Conservation (phyloP, 2,329 filamentous ascomycete species). For the Aspergillus chevalieri region DNA sequence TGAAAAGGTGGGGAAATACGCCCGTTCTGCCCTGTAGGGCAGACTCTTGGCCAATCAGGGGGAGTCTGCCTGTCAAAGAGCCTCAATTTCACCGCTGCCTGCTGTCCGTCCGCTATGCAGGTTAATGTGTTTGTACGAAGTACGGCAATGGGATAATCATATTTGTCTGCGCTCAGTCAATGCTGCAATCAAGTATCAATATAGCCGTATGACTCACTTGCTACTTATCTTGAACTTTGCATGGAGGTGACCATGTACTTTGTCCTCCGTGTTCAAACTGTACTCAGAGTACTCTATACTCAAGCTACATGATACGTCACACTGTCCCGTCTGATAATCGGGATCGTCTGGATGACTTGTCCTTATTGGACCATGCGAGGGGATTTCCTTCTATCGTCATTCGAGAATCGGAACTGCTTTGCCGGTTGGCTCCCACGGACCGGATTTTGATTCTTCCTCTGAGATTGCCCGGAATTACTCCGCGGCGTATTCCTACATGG, state of each 20-base stretch:
- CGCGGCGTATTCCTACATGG: background rate
- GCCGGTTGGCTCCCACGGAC: too few relatives aligned
- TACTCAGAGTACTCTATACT: too few relatives aligned
- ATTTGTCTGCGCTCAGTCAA: background rate
- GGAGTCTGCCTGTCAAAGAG: background rate
- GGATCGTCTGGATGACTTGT: background rate
- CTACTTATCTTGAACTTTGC: too few relatives aligned
- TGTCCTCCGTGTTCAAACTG: too few relatives aligned
- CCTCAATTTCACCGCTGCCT: slow-evolving; percentile 1
- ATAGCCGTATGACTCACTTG: too few relatives aligned
- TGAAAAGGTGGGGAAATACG: background rate
- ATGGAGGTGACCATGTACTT: too few relatives aligned
- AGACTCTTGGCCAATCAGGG: background rate
- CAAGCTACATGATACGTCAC: too few relatives aligned
- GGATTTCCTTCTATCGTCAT: slow-evolving; percentile 19
- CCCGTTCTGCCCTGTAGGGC: background rate
- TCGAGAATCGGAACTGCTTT: slow-evolving; percentile 14
- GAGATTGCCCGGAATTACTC: too few relatives aligned
- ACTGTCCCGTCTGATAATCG: slow-evolving; percentile 7
- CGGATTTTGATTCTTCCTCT: too few relatives aligned
- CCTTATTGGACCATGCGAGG: background rate
- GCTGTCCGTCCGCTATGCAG: background rate
- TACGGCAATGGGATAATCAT: background rate
- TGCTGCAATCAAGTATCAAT: too few relatives aligned
- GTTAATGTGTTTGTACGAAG: background rate